Evolutionary conservation across 345 rosid species (phyloP), one percentile per base, ranked within the genome.

Genomic region (Eucalyptus victrix): DNA sequence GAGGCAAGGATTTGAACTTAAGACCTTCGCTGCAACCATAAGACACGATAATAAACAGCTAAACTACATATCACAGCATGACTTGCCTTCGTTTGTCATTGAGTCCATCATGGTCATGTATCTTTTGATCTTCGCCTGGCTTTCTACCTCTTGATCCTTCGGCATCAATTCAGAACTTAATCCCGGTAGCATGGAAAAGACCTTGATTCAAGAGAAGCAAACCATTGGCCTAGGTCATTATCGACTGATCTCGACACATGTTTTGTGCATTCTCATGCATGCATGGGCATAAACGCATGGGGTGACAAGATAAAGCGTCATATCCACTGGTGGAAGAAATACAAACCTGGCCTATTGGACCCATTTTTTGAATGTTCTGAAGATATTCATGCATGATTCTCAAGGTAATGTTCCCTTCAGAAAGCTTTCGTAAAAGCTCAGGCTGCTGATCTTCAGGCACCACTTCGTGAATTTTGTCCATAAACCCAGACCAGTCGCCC

Each of bases 21-120:
- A 69, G 21, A 69, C 80, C 21, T 34, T 69, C 1, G 80, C 42
- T 3, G 44, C 44, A 34, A 9, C 44, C 80, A 34, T 17, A 69
- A 69, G 80, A 69, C 80, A 69, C 10, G 19, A 69, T 17, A 34
- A 69, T 69, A 69, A 34, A 69, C 13, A 9, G 24, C 80, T 34
- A 32, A 67, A 69, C 44, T 69, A 32, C 4, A 18, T 32, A 18
- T 34, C 21, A 34, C 80, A 69, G 42, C 24, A 69, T 69, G 42
- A 88, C 92, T 94, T 90, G 87, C 97, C 97, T 91, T 97, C 98
- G 93, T 97, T 94, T 51, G 99, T 97, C 99, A 97, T 97, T 37
- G 99, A 97, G 92, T 97, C 98, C 99, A 97, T 97, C 97, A 97
- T 96, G 58, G 98, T 97, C 99, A 97, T 97, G 93, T 96, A 97